Conservation (phyloP, 2,329 filamentous ascomycete genomes). For the Fusarium caatingaense region DNA sequence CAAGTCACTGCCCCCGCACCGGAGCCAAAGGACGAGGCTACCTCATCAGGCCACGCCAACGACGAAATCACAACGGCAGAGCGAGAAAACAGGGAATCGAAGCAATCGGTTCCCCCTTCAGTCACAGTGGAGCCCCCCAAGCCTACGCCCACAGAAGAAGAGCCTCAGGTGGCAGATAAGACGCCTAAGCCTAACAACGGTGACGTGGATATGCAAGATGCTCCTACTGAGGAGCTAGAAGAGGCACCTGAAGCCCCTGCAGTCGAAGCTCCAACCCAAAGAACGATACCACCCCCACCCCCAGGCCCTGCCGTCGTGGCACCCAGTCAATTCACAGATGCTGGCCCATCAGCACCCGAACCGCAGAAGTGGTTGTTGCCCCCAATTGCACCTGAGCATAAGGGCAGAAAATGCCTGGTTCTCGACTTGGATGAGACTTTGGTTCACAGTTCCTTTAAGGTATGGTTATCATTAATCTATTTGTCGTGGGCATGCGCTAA, state of each 20-base stretch:
- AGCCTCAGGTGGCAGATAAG: conserved; percentile 49
- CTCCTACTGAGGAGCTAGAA: conserved; percentile 62
- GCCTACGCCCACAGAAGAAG: conserved; percentile 40
- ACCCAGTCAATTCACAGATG: conserved; percentile 55
- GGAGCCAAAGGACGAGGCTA: conserved; percentile 58
- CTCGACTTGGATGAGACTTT: conserved; percentile 96
- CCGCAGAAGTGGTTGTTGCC: conserved; percentile 78
- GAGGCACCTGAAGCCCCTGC: conserved; percentile 56
- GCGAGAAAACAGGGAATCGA: conserved; percentile 59
- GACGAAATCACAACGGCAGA: conserved; percentile 59
- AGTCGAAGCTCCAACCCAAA: conserved; percentile 51
- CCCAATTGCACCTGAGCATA: conserved; percentile 81
- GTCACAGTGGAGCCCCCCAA: conserved; percentile 59
- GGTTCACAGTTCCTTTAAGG: conserved; percentile 99
- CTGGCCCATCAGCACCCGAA: conserved; percentile 56
- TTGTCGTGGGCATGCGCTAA: conserved; percentile 29
- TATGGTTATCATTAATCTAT: conserved; percentile 53
- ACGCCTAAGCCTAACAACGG: conserved; percentile 63
- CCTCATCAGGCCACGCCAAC: conserved; percentile 59
- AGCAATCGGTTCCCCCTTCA: conserved; percentile 55
- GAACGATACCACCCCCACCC: conserved; percentile 59
- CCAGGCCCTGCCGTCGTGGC: conserved; percentile 57
- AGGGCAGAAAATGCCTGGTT: conserved; percentile 92
- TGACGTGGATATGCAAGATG: conserved; percentile 76
- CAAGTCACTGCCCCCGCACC: conserved; percentile 51